A percentile compares a stretch with the other conserved stretches of the same genome.
These are phyloP conservation scores for Clitoria ternatea DNA, from an alignment of 306 rosid species.

Conservation along the genomic window DNA sequence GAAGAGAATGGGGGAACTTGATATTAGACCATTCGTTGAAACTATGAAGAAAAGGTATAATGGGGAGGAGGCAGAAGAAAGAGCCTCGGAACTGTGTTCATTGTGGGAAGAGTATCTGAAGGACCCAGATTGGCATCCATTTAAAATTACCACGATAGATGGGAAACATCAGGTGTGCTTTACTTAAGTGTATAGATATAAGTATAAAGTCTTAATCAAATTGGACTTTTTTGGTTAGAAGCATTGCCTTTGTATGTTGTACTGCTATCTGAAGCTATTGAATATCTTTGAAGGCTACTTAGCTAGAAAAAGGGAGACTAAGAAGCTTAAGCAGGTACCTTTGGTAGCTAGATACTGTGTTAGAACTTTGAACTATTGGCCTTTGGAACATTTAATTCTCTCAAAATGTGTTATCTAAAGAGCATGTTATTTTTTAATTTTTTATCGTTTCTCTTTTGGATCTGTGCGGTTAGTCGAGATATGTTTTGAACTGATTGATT, in stretches of 20 bases:
- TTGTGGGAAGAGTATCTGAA: constrained; percentile 89
- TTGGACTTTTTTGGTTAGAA: constrained; percentile 10
- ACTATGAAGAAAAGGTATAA: constrained; percentile 71
- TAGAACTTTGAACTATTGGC: background rate
- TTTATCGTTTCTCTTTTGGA: background rate
- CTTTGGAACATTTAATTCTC: background rate
- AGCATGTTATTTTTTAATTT: background rate
- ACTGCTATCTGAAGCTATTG: background rate
- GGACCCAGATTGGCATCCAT: constrained; percentile 98
- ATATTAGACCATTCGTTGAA: constrained; percentile 66
- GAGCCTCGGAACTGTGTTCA: constrained; percentile 82
- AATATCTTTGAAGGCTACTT: background rate
- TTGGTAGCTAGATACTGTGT: constrained; percentile 4
- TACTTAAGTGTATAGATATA: constrained; percentile 13
- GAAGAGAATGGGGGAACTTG: constrained; percentile 97
- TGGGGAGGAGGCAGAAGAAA: constrained; percentile 74
- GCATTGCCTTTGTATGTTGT: background rate
- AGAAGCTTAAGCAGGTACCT: background rate
- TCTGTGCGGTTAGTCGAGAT: background rate
- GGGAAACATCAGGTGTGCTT: constrained; percentile 55
- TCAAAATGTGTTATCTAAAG: background rate
- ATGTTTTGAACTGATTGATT: background rate
- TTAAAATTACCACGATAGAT: constrained; percentile 42
- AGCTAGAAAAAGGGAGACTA: background rate
- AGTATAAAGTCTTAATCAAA: background rate